Evolutionary conservation across 345 rosid genomes (phyloP).

Genomic region (Salix dunnii): DNA sequence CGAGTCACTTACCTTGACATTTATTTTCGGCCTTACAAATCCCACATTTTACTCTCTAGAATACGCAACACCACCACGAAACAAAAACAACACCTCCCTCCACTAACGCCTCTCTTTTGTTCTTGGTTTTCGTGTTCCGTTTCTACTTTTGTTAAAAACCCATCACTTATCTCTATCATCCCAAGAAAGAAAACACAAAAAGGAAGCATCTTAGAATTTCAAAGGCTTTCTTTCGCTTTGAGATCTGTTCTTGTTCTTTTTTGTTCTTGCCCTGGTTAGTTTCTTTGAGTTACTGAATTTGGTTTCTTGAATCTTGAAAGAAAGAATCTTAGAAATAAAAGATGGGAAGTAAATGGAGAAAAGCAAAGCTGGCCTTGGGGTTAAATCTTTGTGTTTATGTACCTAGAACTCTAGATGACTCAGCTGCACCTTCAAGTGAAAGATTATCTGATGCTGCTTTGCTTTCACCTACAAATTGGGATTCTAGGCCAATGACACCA

Average conservation of each 20-base stretch:
- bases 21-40: neutral
- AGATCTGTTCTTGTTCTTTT: conserved; percentile 23
- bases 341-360: conserved; percentile 33
- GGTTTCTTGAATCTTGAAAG: conserved; percentile 11
- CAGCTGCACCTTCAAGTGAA: conserved; percentile 38
- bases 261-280: conserved; percentile 12
- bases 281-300: conserved; percentile 9
- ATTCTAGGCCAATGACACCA: conserved; percentile 70
- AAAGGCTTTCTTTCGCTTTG: conserved; percentile 21
- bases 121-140: conserved; percentile 45
- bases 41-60: neutral
- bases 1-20: conserved; percentile 26
- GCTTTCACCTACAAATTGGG: conserved; percentile 64
- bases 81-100: neutral
- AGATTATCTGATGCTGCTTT: conserved; percentile 79
- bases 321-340: neutral
- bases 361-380: conserved; percentile 30
- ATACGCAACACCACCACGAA: neutral
- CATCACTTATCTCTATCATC: conserved; percentile 28
- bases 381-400: conserved; percentile 27
- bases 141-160: conserved; percentile 39
- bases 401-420: conserved; percentile 27
- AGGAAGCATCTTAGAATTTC: conserved; percentile 1
- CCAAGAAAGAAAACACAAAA: conserved; percentile 23
- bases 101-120: conserved; percentile 9